Conservation (phyloP, 306 rosid genomes). For the Rubus parviflorus region DNA sequence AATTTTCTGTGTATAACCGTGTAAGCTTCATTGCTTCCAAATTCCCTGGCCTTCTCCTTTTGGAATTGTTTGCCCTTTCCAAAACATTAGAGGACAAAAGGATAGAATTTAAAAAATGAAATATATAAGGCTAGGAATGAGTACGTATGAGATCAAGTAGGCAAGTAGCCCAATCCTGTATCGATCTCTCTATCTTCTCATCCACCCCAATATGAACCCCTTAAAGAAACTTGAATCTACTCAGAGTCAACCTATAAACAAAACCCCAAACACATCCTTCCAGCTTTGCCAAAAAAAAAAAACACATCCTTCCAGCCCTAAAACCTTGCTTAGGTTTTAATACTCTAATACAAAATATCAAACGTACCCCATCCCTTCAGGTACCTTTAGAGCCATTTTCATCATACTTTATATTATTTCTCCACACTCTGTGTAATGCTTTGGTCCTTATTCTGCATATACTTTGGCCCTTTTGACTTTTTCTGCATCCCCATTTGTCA, state of each 20-base stretch:
- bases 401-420: neutral
- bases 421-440: neutral
- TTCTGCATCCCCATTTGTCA: neutral
- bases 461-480: slow-evolving; percentile 19
- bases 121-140: neutral
- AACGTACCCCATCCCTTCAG: slow-evolving; percentile 30
- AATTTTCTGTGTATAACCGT: neutral
- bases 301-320: neutral
- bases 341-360: neutral
- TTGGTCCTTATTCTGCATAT: neutral
- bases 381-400: slow-evolving; percentile 26
- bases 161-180: neutral
- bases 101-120: neutral
- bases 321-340: neutral
- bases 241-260: slow-evolving; percentile 34
- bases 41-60: neutral
- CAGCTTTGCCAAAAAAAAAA: too few species aligned
- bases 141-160: neutral
- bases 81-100: slow-evolving; percentile 35
- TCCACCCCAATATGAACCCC: neutral
- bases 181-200: neutral
- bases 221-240: neutral
- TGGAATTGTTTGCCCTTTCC: slow-evolving; percentile 42
- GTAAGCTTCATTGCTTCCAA: neutral
- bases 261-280: slow-evolving; percentile 25